Base-by-base conservation (phyloP, 116 monocot species). In the Phalaenopsis hybrid region DNA sequence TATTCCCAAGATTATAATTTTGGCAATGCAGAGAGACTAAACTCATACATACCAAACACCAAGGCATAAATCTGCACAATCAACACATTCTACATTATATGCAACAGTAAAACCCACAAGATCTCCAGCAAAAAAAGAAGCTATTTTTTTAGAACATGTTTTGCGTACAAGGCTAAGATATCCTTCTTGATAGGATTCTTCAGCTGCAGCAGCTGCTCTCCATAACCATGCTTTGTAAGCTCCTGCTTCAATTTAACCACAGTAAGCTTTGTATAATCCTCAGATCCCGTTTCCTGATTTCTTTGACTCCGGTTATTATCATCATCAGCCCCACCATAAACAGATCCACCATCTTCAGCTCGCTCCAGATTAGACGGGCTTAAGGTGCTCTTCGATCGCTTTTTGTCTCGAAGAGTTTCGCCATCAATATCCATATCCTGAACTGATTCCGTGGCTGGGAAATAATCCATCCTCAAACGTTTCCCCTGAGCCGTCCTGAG, bases 141-240 rank as follows among this genome's bases (percentile, higher is more conserved):
- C 81, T 86, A 91, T 70, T 89, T 86, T 31, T 78, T 74, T 10
- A 95, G 82, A 20, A 95, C 89, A 88, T 82, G 89, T 80, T 87
- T 93, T 83, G 94, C 88, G 81, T 98, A 98, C 21, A 98, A 81
- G 13, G 84, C 85, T 45, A 93, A 52, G 9, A 98, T 86, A 45
- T 95, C 95, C 79, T 88, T 95, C 88, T 94, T 98, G 76, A 76
- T 86, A 48, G 92, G 94, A 85, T 89, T 94, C 87, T 79, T 93
- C 76, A 94, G 82, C 84, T 95, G 89, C 59, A 98, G 86, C 81
- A 98, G 61, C 74, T 98, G 82, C 5, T 86, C 92, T 0, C 93
- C 96, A 86, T 89, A 93, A 4, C 93, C 93, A 65, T 90, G 89
- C 80, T 88, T 93, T 6, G 90, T 95, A 25, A 98, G 93, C 85